A percentile compares a stretch with the other conserved stretches of the same genome.
These are phyloP conservation scores for Apiospora saccharicola DNA, from an alignment of 2,329 filamentous ascomycete genomes.

Conservation along the genomic window DNA sequence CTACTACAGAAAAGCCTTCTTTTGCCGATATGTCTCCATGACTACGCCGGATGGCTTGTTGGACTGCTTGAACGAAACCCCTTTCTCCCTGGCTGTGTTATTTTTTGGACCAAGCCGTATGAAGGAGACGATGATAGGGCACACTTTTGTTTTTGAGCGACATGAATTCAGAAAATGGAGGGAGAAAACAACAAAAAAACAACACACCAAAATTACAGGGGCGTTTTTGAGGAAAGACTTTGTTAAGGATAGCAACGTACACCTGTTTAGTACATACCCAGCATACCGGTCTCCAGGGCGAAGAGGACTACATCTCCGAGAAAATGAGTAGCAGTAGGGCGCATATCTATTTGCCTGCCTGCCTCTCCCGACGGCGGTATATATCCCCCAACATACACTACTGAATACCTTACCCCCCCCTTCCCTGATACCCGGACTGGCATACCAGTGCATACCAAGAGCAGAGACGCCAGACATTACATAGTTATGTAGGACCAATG, in stretches of 20 bases:
- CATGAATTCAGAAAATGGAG: neutral
- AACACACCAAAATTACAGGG: neutral
- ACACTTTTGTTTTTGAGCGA: neutral
- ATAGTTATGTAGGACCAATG: constrained; percentile 19
- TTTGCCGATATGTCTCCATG: neutral
- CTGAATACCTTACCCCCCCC: neutral
- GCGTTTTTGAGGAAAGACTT: neutral
- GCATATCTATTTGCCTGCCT: neutral
- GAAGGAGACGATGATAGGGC: neutral
- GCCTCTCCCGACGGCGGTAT: constrained; percentile 5
- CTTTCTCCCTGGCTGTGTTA: neutral
- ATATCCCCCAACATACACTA: neutral
- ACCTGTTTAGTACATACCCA: constrained; percentile 16
- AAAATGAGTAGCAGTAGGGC: neutral
- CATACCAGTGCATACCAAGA: constrained; percentile 1
- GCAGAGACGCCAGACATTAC: neutral
- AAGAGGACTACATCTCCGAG: neutral
- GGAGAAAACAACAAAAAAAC: neutral
- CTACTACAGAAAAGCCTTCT: neutral
- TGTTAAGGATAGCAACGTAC: constrained; percentile 2
- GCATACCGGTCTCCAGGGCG: neutral
- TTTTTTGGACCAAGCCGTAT: neutral
- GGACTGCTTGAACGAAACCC: neutral
- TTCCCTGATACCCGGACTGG: constrained; percentile 5
- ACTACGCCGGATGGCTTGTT: constrained; percentile 16